Evolutionary conservation across 306 rosid genomes (phyloP).

Genomic region (Rosa chinensis): DNA sequence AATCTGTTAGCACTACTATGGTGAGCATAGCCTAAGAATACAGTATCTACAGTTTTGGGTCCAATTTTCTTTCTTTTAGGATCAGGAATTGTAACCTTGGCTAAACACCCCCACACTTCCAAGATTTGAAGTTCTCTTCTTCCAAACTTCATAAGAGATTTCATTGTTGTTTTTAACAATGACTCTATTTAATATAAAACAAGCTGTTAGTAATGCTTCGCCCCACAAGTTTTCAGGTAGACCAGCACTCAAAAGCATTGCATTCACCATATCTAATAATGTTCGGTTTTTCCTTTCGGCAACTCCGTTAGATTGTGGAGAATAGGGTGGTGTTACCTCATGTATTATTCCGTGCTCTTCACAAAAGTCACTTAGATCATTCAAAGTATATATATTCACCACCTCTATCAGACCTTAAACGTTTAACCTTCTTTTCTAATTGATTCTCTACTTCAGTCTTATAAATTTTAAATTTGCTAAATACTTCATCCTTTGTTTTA

Average conservation of each 20-base stretch:
- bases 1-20: not conserved
- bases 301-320: slow-evolving; percentile 6
- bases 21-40: not conserved
- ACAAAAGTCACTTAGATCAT: not conserved
- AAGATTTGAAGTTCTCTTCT: not conserved
- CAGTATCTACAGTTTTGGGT: not conserved
- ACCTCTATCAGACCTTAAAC: not conserved
- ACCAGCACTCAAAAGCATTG: not conserved
- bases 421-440: not conserved
- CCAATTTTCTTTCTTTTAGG: not conserved
- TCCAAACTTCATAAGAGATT: not conserved
- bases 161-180: not conserved
- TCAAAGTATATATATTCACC: not conserved
- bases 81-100: not conserved
- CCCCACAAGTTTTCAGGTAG: not conserved
- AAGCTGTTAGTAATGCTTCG: not conserved
- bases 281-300: not conserved
- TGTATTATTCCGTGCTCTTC: not conserved
- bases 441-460: not conserved
- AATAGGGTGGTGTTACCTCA: not conserved
- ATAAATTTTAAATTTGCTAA: not conserved
- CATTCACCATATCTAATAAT: not conserved
- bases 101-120: not conserved
- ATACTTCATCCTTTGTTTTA: not conserved
- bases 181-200: not conserved